These are phyloP conservation scores for Daldinia childiae DNA, from an alignment of 495 filamentous ascomycete species.

Conservation along the genomic window DNA sequence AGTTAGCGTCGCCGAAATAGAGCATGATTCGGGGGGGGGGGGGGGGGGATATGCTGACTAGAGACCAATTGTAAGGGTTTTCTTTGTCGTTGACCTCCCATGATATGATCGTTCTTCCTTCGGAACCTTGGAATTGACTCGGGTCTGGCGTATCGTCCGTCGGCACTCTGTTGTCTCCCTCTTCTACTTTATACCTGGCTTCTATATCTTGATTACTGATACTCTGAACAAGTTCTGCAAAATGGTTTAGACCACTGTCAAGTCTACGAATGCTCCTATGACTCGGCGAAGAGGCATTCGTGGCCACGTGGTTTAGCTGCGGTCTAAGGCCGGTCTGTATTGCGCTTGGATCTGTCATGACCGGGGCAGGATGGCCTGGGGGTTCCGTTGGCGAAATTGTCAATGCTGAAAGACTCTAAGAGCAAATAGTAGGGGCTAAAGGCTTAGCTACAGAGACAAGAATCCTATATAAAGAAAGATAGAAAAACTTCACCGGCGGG, in stretches of 20 bases:
- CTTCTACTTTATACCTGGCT: constrained; percentile 50
- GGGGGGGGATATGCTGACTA: constrained; percentile 38
- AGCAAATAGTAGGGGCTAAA: not conserved
- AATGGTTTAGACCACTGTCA: constrained; percentile 25
- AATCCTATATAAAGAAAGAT: not conserved
- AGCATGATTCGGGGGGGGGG: not conserved
- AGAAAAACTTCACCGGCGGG: constrained; percentile 15
- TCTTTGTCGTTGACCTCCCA: constrained; percentile 61
- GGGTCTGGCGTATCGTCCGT: constrained; percentile 32
- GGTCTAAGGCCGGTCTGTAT: constrained; percentile 1
- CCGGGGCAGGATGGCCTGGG: not conserved
- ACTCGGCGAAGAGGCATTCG: constrained; percentile 15
- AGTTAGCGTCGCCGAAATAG: constrained; percentile 15
- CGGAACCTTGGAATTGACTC: constrained; percentile 29
- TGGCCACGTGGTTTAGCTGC: constrained; percentile 19
- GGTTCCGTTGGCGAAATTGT: not conserved
- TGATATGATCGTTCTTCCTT: constrained; percentile 54
- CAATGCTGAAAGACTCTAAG: not conserved
- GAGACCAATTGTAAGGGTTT: constrained; percentile 67
- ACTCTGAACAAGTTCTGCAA: constrained; percentile 45
- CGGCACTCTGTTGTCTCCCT: constrained; percentile 45
- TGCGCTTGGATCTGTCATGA: constrained; percentile 14
- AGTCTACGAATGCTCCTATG: constrained; percentile 11
- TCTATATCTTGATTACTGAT: constrained; percentile 51
- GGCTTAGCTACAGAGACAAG: not conserved